Conservation (phyloP, 1,139 yeast species). For the Casaregolazyma suthepensis region DNA sequence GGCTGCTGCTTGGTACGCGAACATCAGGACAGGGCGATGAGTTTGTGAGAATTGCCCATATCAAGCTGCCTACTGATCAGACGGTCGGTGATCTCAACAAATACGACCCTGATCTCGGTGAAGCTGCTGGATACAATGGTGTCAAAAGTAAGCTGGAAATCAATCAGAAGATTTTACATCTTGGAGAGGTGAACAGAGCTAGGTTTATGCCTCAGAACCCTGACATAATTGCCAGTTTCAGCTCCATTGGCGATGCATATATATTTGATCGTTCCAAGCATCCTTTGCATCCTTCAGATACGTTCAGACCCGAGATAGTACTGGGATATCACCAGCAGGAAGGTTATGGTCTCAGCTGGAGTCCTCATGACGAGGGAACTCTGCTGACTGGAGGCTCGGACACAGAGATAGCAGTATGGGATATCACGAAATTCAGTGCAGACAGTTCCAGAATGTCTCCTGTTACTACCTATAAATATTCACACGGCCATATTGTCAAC, state of each 20-base stretch:
- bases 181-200: conserved; percentile 72
- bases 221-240: conserved; percentile 67
- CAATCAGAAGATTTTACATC: conserved; percentile 44
- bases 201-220: conserved; percentile 80
- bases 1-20: conserved; percentile 74
- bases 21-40: conserved; percentile 77
- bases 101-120: conserved; percentile 32
- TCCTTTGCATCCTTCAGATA: conserved; percentile 33
- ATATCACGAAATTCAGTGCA: conserved; percentile 34
- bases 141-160: conserved; percentile 43
- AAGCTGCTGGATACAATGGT: conserved; percentile 30
- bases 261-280: conserved; percentile 55
- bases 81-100: conserved; percentile 21
- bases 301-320: conserved; percentile 31
- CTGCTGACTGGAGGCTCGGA: conserved; percentile 67
- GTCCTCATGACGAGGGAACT: conserved; percentile 33
- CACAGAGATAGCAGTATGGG: conserved; percentile 66
- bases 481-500: conserved; percentile 30
- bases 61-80: conserved; percentile 44
- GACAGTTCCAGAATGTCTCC: conserved; percentile 16
- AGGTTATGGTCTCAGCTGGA: conserved; percentile 75
- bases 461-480: conserved; percentile 9
- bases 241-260: conserved; percentile 62
- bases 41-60: conserved; percentile 67
- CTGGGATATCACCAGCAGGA: conserved; percentile 61